Evolutionary conservation across 2,329 filamentous ascomycete genomes (phyloP), one percentile per base, ranked within the genome.

Genomic region (Colletotrichum aenigma): DNA sequence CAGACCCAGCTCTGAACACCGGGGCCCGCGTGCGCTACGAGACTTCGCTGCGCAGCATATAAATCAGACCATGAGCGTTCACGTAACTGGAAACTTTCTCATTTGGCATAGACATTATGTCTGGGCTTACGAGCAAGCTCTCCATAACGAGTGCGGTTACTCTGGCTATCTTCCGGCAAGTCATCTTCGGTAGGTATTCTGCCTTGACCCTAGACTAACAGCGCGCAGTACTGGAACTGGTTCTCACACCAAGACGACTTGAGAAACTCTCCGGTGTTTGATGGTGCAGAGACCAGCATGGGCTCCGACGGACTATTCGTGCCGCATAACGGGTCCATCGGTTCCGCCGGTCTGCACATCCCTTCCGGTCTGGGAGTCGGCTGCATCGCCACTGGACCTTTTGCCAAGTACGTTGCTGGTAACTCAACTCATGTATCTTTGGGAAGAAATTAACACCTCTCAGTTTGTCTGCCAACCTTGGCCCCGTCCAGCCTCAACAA

Each of bases 281-380:
- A 87, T 65, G 85, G 86, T 24, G 85, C 82, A 58, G 82, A 81
- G 6, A 82, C 79, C 67, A 84, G 82, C 21, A 81, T 87, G 78
- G 83, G 83, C 26, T 84, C 84, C 26, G 83, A 87, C 62, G 85
- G 86, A 9, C 82, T 70, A 18, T 79, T 79, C 66, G 79, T 84
- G 69, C 64, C 79, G 55, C 78, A 79, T 18, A 77, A 80, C 38
- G 78, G 67, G 32, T 64, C 77, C 79, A 43, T 70, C 28, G 74
- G 77, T 18, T 65, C 66, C 21, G 76, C 78, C 26, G 36, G 71
- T 30, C 65, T 77, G 4, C 70, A 76, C 5, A 71, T 86, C 3
- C 82, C 84, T n/a, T 75, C 82, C 6, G 85, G 84, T 7, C 80
- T 80, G 4, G 85, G 83, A 13, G 83, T 84, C 58, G 83, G 84